Evolutionary conservation across 2,329 filamentous ascomycete species (phyloP), one percentile per base, ranked within the genome.

Genomic region (Aspergillus pseudoterreus): DNA sequence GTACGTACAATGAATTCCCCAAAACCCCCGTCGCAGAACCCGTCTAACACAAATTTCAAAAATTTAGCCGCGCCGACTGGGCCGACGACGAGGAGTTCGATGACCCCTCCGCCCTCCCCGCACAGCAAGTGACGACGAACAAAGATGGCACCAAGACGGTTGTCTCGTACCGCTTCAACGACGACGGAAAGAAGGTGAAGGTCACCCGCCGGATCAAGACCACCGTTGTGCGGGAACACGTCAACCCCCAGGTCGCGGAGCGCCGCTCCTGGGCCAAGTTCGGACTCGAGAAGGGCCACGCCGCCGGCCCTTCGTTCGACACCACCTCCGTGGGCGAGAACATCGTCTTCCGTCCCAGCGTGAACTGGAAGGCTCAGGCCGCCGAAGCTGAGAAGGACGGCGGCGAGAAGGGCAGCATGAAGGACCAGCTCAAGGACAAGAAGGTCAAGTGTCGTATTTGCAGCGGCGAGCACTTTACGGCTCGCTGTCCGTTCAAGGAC

Each of bases 401-500:
- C 45, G 67, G 67, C 55, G 72, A 74, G 77, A 82, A 84, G 76
- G 83, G 84, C 69, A 76, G 78, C 69, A 80, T 85, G 74, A 82
- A 83, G 71, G 79, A 82, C 57, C 78, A 81, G 66, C 82, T 97
- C 68, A 95, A 94, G 84, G 92, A 96, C 79, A 96, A 96, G 84
- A 95, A 96, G 80, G 95, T 99, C 81, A 97, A 97, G 83, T 99
- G 94, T 77, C 88, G 94, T 82, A 97, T 99, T 72, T 99, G 94
- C 79, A 89, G 86, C 71, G 94, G 92, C 71, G 94, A 99, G 81
- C 94, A 99, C 84, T 99, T 97, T 82, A 99, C 94, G 39, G 92
- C 92, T 62, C 87, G 94, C 73, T 99, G 94, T 84, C 94, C 94
- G 33, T 99, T 96, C 86, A 99, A 97, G 81, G 94, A 97, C 73